A percentile compares a stretch with the other conserved stretches of the same genome.
Evolutionary conservation across 2,329 filamentous ascomycete genomes (phyloP).

Genomic region (Aspergillus viridinutans): DNA sequence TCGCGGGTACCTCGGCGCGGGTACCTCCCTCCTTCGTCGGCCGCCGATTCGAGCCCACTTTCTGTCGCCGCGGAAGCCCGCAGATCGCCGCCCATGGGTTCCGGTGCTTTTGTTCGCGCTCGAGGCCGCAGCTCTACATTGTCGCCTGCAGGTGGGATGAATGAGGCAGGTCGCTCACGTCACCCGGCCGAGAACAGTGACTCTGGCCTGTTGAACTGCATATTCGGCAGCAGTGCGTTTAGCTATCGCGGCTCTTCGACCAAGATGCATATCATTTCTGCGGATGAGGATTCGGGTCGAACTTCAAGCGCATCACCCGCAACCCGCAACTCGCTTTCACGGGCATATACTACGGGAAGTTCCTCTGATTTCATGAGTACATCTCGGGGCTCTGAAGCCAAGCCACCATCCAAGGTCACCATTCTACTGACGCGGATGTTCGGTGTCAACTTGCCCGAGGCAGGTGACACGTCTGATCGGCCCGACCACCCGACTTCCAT

Average conservation of each 20-base stretch:
- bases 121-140: conserved; percentile 45
- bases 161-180: conserved; percentile 35
- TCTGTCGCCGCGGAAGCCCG: conserved; percentile 30
- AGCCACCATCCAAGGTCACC: conserved; percentile 46
- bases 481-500: conserved; percentile 29
- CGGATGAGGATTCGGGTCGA: conserved; percentile 31
- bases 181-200: conserved; percentile 48
- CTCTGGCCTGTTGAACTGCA: conserved; percentile 52
- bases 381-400: conserved; percentile 26
- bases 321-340: conserved; percentile 32
- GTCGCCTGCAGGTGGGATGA: conserved; percentile 29
- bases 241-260: conserved; percentile 57
- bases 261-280: conserved; percentile 56
- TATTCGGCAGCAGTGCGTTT: conserved; percentile 57
- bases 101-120: conserved; percentile 39
- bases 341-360: conserved; percentile 37
- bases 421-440: conserved; percentile 58
- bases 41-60: conserved; percentile 31
- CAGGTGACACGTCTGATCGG: conserved; percentile 34
- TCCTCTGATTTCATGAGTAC: conserved; percentile 24
- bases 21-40: conserved; percentile 31
- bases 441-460: conserved; percentile 52
- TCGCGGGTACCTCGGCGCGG: conserved; percentile 33
- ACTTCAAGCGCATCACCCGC: conserved; percentile 23
- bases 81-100: conserved; percentile 27